These are phyloP conservation scores for Warburgia ugandensis DNA, from an alignment of 164 flowering plant species.

Conservation along the genomic window DNA sequence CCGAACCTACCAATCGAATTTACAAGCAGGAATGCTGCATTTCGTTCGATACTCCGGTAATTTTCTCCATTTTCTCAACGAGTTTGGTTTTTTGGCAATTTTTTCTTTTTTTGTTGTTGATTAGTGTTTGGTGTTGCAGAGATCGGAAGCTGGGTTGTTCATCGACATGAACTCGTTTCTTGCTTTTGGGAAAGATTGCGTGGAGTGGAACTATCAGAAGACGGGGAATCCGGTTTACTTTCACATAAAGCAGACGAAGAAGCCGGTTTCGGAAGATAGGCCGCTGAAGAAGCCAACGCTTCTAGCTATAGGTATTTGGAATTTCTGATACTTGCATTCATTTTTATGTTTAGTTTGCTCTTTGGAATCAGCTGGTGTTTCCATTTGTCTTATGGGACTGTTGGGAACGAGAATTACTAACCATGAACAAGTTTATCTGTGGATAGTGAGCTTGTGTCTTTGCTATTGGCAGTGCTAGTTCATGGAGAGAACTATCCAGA, in stretches of 20 bases:
- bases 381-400: too few species aligned
- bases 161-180: constrained; percentile 84
- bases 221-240: constrained; percentile 85
- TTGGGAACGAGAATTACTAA: too few species aligned
- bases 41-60: constrained; percentile 85
- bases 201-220: constrained; percentile 81
- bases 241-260: constrained; percentile 67
- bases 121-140: constrained; percentile 35
- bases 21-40: constrained; percentile 96
- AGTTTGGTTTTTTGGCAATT: too few species aligned
- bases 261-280: constrained; percentile 69
- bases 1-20: constrained; percentile 93
- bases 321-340: background rate
- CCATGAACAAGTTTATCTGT: too few species aligned
- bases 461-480: too few species aligned
- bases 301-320: constrained; percentile 71
- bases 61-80: background rate
- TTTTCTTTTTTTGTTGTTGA: background rate
- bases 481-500: too few species aligned
- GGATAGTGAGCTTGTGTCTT: too few species aligned
- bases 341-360: background rate
- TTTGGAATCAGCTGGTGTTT: too few species aligned
- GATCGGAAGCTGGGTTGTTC: constrained; percentile 82
- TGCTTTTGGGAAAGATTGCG: constrained; percentile 79
- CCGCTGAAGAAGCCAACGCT: constrained; percentile 91